These are phyloP conservation scores for Leavenworthia alabamica DNA, from an alignment of 345 rosid species.

Conservation along the genomic window DNA sequence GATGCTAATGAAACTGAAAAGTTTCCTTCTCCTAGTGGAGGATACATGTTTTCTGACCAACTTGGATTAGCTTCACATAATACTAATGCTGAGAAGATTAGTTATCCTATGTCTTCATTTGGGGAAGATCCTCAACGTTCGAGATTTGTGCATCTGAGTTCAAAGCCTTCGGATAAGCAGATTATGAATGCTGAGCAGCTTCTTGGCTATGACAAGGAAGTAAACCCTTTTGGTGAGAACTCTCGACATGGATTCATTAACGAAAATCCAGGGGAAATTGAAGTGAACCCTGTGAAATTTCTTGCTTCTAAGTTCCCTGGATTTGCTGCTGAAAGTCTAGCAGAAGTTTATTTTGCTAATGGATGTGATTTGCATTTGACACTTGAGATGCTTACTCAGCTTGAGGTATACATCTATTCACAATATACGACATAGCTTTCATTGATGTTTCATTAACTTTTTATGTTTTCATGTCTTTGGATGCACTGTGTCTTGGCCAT, in stretches of 20 bases:
- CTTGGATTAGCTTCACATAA: slow-evolving; percentile 45
- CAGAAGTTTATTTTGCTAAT: slow-evolving; percentile 87
- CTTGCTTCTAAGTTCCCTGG: slow-evolving; percentile 91
- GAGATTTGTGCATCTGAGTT: slow-evolving; percentile 40
- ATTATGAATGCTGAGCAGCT: slow-evolving; percentile 48
- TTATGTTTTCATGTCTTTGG: neutral
- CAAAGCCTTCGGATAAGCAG: slow-evolving; percentile 82
- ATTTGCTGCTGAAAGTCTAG: slow-evolving; percentile 90
- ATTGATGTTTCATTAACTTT: neutral
- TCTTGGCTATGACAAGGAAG: slow-evolving; percentile 50
- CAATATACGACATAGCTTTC: neutral
- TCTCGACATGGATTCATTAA: slow-evolving; percentile 44
- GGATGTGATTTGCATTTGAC: slow-evolving; percentile 85
- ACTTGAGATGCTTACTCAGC: slow-evolving; percentile 94
- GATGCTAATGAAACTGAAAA: slow-evolving; percentile 47
- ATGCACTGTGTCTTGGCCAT: neutral
- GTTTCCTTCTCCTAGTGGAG: slow-evolving; percentile 49
- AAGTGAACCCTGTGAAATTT: slow-evolving; percentile 67
- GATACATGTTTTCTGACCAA: slow-evolving; percentile 43
- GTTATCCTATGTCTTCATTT: slow-evolving; percentile 51
- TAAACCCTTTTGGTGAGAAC: slow-evolving; percentile 45
- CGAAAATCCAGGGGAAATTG: slow-evolving; percentile 56
- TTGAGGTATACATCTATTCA: slow-evolving; percentile 58
- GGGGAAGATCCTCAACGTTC: slow-evolving; percentile 51
- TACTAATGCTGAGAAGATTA: slow-evolving; percentile 56